Base-by-base conservation (phyloP, 208 protist species). In the Lotmaria passim region DNA sequence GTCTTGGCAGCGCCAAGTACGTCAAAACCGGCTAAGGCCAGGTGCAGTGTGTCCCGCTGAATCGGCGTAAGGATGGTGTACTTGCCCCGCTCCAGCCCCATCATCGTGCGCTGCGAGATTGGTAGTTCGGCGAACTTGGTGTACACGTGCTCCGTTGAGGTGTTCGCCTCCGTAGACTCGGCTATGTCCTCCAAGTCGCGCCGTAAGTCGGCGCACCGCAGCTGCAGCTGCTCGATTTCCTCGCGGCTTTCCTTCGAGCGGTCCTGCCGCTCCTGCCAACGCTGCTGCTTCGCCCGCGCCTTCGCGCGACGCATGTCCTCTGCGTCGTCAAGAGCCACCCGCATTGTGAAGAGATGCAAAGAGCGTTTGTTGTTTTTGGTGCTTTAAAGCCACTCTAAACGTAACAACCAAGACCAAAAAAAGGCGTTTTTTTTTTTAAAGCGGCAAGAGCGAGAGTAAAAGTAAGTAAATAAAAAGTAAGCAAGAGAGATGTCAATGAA, bases 1-100 rank as follows among this genome's bases (percentile, higher is more conserved):
- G 98, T 99, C 73, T 97, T 98, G 19, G 98, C 98, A 14, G 98
- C 98, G 30, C 97, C 99, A n/a, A 99, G 90, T 26, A 99, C 91
- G 77, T 99, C 98, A 30, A 91, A 81, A 0, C 98, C 98, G 2
- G 89, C 89, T 7, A 99, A 82, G 0, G 98, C 91, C 33, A 98
- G 87, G 31, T 96, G 97, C 19, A 99, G 86, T 3, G 98, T 79
- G 51, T 97, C 92, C 31, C 82, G 75, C 81, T 99, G 98, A 65
- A 99, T 98, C 12, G 95, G 92, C 15, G 98, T 99, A 87, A 99
- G 92, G 43, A 85, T 86, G 11, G 79, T 93, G 79, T 96, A 99
- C 47, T 91, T 88, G 15, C 83, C 91, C 8, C 91, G 79, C 69
- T 93, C 83, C n/a, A 99, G 86, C 2, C 93, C 98, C 69, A 93